Conservation (phyloP, 176 grass and related monocot genomes). For the Coix lacrymajobi region DNA sequence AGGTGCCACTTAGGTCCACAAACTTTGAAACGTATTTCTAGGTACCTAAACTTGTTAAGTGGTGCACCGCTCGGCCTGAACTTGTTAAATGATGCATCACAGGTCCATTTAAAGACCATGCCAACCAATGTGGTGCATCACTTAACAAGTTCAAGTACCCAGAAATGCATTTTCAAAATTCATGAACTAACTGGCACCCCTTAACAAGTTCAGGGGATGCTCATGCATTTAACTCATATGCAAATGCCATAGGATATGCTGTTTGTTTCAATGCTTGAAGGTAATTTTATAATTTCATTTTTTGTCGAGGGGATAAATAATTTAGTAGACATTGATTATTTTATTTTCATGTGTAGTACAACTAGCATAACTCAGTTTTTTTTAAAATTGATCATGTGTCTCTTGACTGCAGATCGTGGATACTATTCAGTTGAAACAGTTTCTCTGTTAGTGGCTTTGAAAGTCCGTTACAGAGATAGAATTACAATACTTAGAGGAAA, state of each 20-base stretch:
- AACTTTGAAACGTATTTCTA: no score
- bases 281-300: background rate
- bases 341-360: slow-evolving; percentile 3
- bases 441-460: slow-evolving; percentile 85
- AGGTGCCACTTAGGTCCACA: no score
- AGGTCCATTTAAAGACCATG: no score
- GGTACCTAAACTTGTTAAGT: no score
- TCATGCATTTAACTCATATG: background rate
- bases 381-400: background rate
- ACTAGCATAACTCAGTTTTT: background rate
- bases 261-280: background rate
- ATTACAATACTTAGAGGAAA: slow-evolving; percentile 98
- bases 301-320: background rate
- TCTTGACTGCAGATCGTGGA: slow-evolving; percentile 69
- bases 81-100: background rate
- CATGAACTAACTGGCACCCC: no score
- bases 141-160: background rate
- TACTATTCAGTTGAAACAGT: slow-evolving; percentile 97
- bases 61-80: background rate
- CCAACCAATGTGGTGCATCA: background rate
- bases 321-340: background rate
- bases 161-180: no score
- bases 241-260: background rate
- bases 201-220: no score
- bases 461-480: slow-evolving; percentile 93